phyloP scores from a whole-genome alignment of 441 rosid genomes.

The Populus trichocarpa region DNA sequence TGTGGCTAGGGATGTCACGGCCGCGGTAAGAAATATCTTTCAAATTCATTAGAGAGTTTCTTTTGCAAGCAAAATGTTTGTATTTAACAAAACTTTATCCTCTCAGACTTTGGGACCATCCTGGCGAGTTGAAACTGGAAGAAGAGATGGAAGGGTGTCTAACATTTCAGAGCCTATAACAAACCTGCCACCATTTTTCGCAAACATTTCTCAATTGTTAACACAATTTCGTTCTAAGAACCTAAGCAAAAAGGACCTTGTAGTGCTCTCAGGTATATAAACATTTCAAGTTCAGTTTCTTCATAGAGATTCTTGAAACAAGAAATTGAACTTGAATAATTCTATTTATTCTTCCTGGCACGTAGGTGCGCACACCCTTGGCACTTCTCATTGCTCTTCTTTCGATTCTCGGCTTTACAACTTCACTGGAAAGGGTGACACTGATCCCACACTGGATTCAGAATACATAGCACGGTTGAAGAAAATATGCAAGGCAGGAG shows the following conservation, averaged over 20 bases:
- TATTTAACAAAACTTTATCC: not conserved
- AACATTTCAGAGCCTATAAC: constrained; percentile 32
- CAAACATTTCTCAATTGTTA: constrained; percentile 46
- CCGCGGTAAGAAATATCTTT: constrained; percentile 24
- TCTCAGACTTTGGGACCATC: constrained; percentile 51
- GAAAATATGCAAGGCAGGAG: constrained; percentile 42
- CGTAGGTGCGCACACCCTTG: constrained; percentile 63
- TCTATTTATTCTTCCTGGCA: not conserved
- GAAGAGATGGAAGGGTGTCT: constrained; percentile 73
- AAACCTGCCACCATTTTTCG: constrained; percentile 47
- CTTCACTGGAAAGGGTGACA: constrained; percentile 57
- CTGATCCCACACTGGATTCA: constrained; percentile 54
- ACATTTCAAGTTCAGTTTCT: not conserved
- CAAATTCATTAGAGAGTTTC: not conserved
- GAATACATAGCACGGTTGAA: constrained; percentile 41
- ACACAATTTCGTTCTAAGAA: constrained; percentile 52
- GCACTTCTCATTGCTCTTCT: constrained; percentile 66
- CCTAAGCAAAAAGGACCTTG: constrained; percentile 58
- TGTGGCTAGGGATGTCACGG: constrained; percentile 51
- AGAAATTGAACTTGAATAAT: not conserved
- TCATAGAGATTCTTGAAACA: not conserved
- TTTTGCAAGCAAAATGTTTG: not conserved
- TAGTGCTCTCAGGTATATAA: constrained; percentile 41
- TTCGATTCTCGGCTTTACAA: constrained; percentile 64
- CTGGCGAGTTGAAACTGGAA: constrained; percentile 67